Conservation (phyloP, 352 stramenopile species). For the Phytopythium chamaehyphon region DNA sequence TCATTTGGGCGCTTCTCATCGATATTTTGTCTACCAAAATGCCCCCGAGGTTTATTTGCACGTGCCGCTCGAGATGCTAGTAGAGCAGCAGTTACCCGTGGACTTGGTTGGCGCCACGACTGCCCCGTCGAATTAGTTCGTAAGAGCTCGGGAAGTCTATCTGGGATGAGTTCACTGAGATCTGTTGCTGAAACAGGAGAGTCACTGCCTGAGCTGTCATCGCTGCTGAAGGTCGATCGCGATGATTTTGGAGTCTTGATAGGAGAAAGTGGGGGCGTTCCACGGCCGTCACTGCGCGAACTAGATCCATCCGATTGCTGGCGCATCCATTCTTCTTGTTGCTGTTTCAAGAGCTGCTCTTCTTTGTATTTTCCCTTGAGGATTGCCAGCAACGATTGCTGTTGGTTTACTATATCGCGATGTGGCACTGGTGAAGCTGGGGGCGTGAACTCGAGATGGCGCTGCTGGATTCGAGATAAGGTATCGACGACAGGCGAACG, state of each 20-base stretch:
- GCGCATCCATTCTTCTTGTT: constrained; percentile 75
- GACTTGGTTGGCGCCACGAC: constrained; percentile 28
- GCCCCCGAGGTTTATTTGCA: constrained; percentile 11
- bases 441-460: constrained; percentile 32
- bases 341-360: constrained; percentile 61
- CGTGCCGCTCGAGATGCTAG: constrained; percentile 30
- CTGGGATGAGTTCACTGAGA: constrained; percentile 13
- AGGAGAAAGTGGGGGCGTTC: constrained; percentile 23
- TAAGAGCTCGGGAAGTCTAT: constrained; percentile 27
- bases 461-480: constrained; percentile 4
- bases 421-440: constrained; percentile 63
- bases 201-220: constrained; percentile 13
- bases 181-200: background rate
- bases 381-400: constrained; percentile 56
- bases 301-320: constrained; percentile 21
- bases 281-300: constrained; percentile 1
- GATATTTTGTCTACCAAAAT: constrained; percentile 20
- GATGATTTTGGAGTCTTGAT: constrained; percentile 12
- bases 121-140: constrained; percentile 40
- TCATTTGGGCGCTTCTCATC: background rate
- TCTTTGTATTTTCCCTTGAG: constrained; percentile 59
- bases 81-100: constrained; percentile 37
- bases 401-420: constrained; percentile 52
- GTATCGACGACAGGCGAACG: constrained; percentile 4
- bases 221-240: constrained; percentile 9